These are phyloP conservation scores for Pyrenophora seminiperda DNA, from an alignment of 2,329 filamentous ascomycete species.

Conservation along the genomic window DNA sequence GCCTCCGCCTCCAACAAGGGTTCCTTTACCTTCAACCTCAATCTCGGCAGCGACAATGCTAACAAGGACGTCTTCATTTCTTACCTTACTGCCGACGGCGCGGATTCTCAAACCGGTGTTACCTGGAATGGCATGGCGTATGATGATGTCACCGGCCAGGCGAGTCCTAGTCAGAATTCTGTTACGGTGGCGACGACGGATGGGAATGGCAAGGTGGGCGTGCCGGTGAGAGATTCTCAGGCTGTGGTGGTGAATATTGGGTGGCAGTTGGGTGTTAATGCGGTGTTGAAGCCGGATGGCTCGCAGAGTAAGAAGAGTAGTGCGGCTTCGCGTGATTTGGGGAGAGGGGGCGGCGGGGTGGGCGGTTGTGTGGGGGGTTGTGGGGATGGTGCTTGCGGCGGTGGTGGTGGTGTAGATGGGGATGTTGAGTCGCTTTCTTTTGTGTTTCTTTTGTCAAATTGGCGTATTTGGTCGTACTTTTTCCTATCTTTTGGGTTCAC, in stretches of 20 bases:
- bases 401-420: slow-evolving; percentile 5
- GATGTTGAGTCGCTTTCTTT: not conserved
- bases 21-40: slow-evolving; percentile 50
- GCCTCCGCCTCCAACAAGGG: slow-evolving; percentile 45
- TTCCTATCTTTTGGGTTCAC: not conserved
- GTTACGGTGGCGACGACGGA: slow-evolving; percentile 36
- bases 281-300: slow-evolving; percentile 36
- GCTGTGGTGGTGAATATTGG: slow-evolving; percentile 56
- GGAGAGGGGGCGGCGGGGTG: too few species aligned
- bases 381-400: slow-evolving; percentile 18
- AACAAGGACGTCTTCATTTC: slow-evolving; percentile 55
- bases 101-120: slow-evolving; percentile 51
- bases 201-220: slow-evolving; percentile 27
- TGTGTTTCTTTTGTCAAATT: not conserved
- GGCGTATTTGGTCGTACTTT: not conserved
- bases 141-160: slow-evolving; percentile 52
- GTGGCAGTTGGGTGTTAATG: slow-evolving; percentile 43
- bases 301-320: slow-evolving; percentile 38
- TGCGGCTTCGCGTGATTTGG: slow-evolving; percentile 25
- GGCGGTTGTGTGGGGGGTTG: slow-evolving; percentile 15
- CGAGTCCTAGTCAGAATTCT: slow-evolving; percentile 43
- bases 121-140: slow-evolving; percentile 58
- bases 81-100: slow-evolving; percentile 54
- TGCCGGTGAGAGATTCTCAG: slow-evolving; percentile 51
- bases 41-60: slow-evolving; percentile 47